Conservation (phyloP, 345 rosid genomes). For the Passiflora organensis region DNA sequence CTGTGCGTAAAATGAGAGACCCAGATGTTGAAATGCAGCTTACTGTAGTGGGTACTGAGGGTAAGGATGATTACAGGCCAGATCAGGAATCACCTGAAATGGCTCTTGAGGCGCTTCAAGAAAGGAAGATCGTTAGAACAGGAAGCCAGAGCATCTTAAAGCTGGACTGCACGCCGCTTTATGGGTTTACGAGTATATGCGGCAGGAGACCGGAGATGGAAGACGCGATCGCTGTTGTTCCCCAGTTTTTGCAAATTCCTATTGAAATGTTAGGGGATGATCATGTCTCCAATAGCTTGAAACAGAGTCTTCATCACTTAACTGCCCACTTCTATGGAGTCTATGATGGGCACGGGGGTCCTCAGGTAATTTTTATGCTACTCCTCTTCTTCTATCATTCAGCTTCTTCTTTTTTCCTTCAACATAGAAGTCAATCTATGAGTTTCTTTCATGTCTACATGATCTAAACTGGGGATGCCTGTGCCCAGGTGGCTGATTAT, state of each 20-base stretch:
- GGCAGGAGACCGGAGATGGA: constrained; percentile 82
- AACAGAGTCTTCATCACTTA: constrained; percentile 19
- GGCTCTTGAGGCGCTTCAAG: constrained; percentile 15
- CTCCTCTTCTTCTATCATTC: background rate
- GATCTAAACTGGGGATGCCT: background rate
- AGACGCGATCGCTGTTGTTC: constrained; percentile 55
- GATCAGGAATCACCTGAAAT: constrained; percentile 16
- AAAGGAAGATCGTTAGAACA: constrained; percentile 34
- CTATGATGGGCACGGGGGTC: constrained; percentile 80
- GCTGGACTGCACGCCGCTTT: constrained; percentile 35
- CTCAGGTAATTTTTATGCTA: constrained; percentile 41
- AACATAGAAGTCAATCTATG: no score
- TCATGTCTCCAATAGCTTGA: constrained; percentile 5
- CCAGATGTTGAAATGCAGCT: constrained; percentile 6
- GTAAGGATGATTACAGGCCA: constrained; percentile 17
- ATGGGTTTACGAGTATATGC: constrained; percentile 58
- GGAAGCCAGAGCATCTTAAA: constrained; percentile 29
- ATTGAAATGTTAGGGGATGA: constrained; percentile 23
- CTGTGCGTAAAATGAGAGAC: constrained; percentile 7
- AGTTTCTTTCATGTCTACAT: no score
- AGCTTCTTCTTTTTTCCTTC: no score
- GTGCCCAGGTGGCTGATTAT: constrained; percentile 53
- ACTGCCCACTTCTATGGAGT: constrained; percentile 54
- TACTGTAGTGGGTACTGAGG: constrained; percentile 8
- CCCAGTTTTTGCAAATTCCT: constrained; percentile 44